Percentiles rank a stretch among this genome's conserved stretches.
phyloP scores from a whole-genome alignment of 2,329 filamentous ascomycete species.

The Periglandula ipomoeae region DNA sequence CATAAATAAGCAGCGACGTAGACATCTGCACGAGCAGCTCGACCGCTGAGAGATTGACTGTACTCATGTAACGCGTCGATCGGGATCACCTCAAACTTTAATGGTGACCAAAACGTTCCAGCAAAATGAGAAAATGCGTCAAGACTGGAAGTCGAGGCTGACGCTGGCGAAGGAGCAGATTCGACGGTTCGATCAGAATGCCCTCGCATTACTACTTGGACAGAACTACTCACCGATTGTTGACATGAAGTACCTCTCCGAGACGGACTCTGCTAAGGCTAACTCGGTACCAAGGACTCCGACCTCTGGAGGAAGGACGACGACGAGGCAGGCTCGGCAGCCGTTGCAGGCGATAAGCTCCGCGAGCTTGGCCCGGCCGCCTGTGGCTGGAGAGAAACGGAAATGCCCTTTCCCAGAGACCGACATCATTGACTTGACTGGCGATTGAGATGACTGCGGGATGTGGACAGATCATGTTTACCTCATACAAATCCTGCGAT shows the following conservation, averaged over 20 bases:
- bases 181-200: background rate
- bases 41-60: slow-evolving; percentile 12
- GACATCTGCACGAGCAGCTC: slow-evolving; percentile 15
- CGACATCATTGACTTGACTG: slow-evolving; percentile 1
- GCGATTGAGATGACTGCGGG: too few relatives aligned
- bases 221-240: background rate
- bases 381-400: background rate
- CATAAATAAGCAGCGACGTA: slow-evolving; percentile 6
- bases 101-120: slow-evolving; percentile 17
- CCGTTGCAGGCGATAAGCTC: background rate
- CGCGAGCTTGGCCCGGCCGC: background rate
- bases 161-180: background rate
- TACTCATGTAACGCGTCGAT: slow-evolving; percentile 11
- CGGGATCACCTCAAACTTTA: slow-evolving; percentile 9
- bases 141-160: background rate
- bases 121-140: slow-evolving; percentile 5
- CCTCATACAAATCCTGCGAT: too few relatives aligned
- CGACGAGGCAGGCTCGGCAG: background rate
- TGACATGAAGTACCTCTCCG: background rate
- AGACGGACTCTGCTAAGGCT: background rate
- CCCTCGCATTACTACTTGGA: background rate
- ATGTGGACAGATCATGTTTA: too few relatives aligned
- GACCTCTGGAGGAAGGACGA: too few relatives aligned
- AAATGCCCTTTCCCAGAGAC: background rate
- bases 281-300: background rate